Base-by-base conservation (phyloP, 169 alveolate genomes). In the Eimeria nieschulzi region DNA sequence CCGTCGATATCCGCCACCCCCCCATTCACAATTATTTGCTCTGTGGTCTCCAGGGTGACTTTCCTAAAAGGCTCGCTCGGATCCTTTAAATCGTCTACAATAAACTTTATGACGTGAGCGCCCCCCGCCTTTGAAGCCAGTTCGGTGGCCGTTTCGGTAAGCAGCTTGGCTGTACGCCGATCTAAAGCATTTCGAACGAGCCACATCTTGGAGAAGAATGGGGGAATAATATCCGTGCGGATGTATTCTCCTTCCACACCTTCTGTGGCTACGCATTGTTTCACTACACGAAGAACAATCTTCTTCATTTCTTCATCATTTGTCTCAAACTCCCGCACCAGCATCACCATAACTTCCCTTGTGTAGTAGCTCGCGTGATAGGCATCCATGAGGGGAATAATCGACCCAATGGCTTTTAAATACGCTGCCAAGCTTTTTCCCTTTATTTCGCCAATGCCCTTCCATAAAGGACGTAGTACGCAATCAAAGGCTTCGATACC, bases 401-500 rank as follows among this genome's bases (percentile, higher is more conserved):
- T 98, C 84, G 95, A 93, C 55, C 99, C 99, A 78, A 99, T 98
- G 56, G 99, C 99, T 95, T 99, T 99, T 93, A 99, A 95, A 95
- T 98, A 99, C 0, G 99, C 99, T 5, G 99, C 99, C 68, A 99
- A 94, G 5, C 98, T 97, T 95, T 98, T 98, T 26, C 99, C 99
- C 91, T 98, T 96, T 94, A 98, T 98, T 79, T 97, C 98, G n/a
- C 98, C 96, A n/a, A 99, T 99, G 61, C 95, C 96, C 94, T 91
- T 99, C 99, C 99, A 99, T 46, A 99, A 95, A 26, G 99, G 99
- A 79, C 98, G 96, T 68, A 99, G 95, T 61, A 98, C 99, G 70
- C 97, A 93, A 59, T 99, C 99, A 94, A 99, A 99, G 83, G 99
- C 99, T 94, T 99, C 99, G 25, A 99, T 99, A 76, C 99, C 99